Percentiles rank a stretch among this genome's conserved stretches.
Conservation (phyloP, 495 filamentous ascomycete genomes). For the Aspergillus homomorphus region DNA sequence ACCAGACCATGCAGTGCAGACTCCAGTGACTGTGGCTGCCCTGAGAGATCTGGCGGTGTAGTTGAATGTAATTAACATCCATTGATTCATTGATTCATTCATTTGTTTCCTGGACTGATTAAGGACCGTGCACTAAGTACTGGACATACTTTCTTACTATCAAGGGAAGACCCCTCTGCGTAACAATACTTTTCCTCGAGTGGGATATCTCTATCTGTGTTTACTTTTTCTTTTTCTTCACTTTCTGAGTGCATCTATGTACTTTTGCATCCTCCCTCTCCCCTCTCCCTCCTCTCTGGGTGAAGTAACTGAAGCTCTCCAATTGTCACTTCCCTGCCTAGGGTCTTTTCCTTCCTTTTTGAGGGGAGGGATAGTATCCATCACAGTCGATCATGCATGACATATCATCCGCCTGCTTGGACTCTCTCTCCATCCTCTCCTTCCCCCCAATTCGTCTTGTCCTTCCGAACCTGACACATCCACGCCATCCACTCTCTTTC, state of each 20-base stretch:
- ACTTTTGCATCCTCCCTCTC: too few relatives aligned
- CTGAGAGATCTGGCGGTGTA: constrained; percentile 24
- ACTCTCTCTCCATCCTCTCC: constrained; percentile 11
- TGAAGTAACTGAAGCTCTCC: too few relatives aligned
- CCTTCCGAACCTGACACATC: constrained; percentile 23
- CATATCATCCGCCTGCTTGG: constrained; percentile 22
- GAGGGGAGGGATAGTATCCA: constrained; percentile 11
- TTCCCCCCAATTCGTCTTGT: constrained; percentile 15
- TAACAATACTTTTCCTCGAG: too few relatives aligned
- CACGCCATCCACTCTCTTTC: constrained; percentile 8
- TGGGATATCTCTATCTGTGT: too few relatives aligned
- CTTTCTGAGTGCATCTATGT: too few relatives aligned
- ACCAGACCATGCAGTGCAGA: neutral
- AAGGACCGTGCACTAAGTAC: too few relatives aligned
- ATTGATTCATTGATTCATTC: too few relatives aligned
- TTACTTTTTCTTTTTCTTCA: neutral
- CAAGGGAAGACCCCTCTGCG: too few relatives aligned
- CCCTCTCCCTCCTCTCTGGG: too few relatives aligned
- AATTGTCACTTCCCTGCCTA: neutral
- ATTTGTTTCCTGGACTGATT: too few relatives aligned
- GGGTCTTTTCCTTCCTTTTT: constrained; percentile 3
- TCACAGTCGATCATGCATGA: constrained; percentile 25
- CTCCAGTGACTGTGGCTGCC: constrained; percentile 13
- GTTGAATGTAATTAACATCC: neutral
- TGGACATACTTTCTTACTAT: too few relatives aligned